phyloP scores from a whole-genome alignment of 2,329 filamentous ascomycete species.

The Penicillium expansum region DNA sequence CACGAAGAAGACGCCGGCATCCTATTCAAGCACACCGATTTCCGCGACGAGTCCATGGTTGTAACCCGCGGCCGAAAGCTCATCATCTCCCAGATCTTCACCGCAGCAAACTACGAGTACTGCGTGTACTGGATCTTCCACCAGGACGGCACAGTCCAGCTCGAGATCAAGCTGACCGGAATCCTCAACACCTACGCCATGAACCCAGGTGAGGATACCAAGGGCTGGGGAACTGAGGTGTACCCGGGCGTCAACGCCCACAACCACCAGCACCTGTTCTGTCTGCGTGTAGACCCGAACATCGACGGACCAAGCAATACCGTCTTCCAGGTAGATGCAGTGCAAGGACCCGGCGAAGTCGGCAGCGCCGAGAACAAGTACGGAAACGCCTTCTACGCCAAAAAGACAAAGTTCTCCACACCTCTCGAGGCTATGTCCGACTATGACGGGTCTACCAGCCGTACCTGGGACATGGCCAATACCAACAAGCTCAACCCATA shows the following conservation, averaged over 20 bases:
- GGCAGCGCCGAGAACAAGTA: conserved; percentile 81
- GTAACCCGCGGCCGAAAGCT: conserved; percentile 84
- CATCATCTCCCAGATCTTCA: conserved; percentile 88
- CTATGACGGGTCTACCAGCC: conserved; percentile 73
- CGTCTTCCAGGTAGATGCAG: conserved; percentile 77
- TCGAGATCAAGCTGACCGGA: conserved; percentile 86
- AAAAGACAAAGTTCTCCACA: conserved; percentile 75
- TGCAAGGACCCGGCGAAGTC: conserved; percentile 67
- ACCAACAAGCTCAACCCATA: conserved; percentile 79
- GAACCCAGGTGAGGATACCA: conserved; percentile 73
- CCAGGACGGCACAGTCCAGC: conserved; percentile 87
- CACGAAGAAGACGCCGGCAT: conserved; percentile 93
- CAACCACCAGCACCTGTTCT: conserved; percentile 96
- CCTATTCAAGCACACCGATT: conserved; percentile 91
- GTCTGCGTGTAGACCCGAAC: conserved; percentile 80
- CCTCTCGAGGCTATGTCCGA: conserved; percentile 68
- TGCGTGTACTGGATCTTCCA: conserved; percentile 85
- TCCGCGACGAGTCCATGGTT: conserved; percentile 82
- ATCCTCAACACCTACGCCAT: conserved; percentile 90
- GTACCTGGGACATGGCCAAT: conserved; percentile 91
- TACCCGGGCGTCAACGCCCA: conserved; percentile 90
- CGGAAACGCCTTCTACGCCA: conserved; percentile 85
- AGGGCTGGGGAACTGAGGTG: conserved; percentile 88
- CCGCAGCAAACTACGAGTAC: conserved; percentile 95
- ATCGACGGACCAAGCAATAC: conserved; percentile 84